These are phyloP conservation scores for Oenanthe sinensis DNA, from an alignment of 129 eudicot species.

Conservation along the genomic window DNA sequence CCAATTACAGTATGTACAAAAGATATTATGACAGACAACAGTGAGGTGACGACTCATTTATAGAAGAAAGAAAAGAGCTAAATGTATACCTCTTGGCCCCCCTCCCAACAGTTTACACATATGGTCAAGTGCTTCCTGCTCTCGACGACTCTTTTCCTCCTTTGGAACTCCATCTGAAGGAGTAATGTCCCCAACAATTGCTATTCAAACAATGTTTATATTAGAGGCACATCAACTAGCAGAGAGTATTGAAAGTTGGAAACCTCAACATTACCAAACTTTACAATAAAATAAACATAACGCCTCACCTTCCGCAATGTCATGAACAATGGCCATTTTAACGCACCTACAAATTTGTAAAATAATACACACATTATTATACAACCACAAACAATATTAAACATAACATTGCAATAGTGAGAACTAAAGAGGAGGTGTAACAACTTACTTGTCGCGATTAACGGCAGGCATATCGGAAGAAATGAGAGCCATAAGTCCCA, in stretches of 20 bases:
- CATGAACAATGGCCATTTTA: conserved; percentile 96
- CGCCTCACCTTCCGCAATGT: conserved; percentile 81
- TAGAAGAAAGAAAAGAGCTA: not conserved
- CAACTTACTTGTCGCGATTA: conserved; percentile 66
- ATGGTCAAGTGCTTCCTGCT: conserved; percentile 79
- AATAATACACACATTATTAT: not conserved
- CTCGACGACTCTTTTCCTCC: conserved; percentile 74
- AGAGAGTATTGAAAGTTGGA: accelerated
- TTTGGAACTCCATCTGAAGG: conserved; percentile 88
- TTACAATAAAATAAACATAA: not conserved
- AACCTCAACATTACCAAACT: not conserved
- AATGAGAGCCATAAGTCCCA: conserved; percentile 93
- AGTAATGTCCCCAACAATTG: conserved; percentile 97
- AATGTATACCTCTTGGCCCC: conserved; percentile 62
- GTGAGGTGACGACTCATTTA: not conserved
- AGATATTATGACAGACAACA: not conserved
- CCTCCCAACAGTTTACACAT: conserved; percentile 95
- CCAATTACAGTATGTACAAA: conserved; percentile 16
- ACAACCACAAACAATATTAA: too few species aligned
- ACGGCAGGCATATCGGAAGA: conserved; percentile 75
- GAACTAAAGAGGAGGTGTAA: not conserved
- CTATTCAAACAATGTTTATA: conserved; percentile 36
- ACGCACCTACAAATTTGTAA: conserved; percentile 52
- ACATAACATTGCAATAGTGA: not conserved
- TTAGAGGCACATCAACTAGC: not conserved